A percentile compares a stretch with the other conserved stretches of the same genome.
Conservation (phyloP, 192 early-diverging fungal species). For the Dimargaris verticillata region DNA sequence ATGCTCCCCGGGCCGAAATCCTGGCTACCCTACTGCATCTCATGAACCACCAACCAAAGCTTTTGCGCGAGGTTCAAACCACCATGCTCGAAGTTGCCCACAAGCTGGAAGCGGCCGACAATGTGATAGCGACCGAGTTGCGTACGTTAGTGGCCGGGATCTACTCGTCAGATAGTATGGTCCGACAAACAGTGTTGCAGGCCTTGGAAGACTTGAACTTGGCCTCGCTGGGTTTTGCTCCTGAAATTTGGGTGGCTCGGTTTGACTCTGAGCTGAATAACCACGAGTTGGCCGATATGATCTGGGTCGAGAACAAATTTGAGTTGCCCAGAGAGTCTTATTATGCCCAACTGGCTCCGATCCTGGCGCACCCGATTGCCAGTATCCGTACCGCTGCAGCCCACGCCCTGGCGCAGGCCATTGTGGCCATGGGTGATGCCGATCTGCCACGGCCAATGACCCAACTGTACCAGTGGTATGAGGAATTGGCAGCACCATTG, state of each 20-base stretch:
- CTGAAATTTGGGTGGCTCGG: constrained; percentile 49
- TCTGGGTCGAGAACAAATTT: constrained; percentile 53
- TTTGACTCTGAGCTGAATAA: constrained; percentile 44
- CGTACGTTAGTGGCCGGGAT: constrained; percentile 42
- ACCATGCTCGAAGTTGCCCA: constrained; percentile 28
- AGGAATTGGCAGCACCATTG: constrained; percentile 39
- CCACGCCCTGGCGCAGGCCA: constrained; percentile 42
- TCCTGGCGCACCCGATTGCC: constrained; percentile 11
- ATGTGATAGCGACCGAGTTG: constrained; percentile 30
- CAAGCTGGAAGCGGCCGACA: constrained; percentile 24
- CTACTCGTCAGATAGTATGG: constrained; percentile 41
- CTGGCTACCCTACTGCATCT: constrained; percentile 22
- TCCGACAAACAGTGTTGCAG: constrained; percentile 45
- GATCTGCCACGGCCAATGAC: constrained; percentile 8
- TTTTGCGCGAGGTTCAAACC: background rate
- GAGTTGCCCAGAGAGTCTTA: constrained; percentile 29
- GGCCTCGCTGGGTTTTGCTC: constrained; percentile 38
- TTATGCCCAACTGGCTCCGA: constrained; percentile 23
- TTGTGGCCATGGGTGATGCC: constrained; percentile 35
- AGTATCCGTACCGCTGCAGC: constrained; percentile 23
- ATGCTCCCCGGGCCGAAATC: constrained; percentile 19
- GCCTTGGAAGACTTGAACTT: constrained; percentile 42
- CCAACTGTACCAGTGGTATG: constrained; percentile 16
- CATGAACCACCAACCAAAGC: constrained; percentile 19
- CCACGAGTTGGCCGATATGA: constrained; percentile 31